Conservation (phyloP, 2,329 filamentous ascomycete species). For the Tolypocladium endophyticum region DNA sequence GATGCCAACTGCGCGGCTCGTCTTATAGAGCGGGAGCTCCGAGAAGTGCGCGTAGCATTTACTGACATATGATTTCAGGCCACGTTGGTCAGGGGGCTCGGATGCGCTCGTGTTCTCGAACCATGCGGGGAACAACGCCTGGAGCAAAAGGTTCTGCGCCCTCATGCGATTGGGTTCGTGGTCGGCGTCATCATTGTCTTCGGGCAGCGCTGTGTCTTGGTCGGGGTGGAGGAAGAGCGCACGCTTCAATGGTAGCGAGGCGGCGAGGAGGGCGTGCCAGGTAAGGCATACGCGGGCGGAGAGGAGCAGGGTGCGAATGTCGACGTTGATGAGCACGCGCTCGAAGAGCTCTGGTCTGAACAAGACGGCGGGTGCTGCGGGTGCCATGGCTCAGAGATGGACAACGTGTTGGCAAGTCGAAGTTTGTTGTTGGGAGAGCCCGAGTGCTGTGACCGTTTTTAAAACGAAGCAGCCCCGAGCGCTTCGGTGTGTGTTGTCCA, state of each 20-base stretch:
- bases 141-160: neutral
- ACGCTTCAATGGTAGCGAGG: neutral
- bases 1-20: neutral
- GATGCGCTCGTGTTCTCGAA: neutral
- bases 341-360: neutral
- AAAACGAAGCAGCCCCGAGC: too few relatives aligned
- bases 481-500: too few relatives aligned
- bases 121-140: neutral
- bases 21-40: neutral
- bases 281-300: neutral
- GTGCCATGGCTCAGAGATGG: neutral
- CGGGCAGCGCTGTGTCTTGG: neutral
- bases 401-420: neutral
- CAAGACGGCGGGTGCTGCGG: neutral
- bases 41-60: neutral
- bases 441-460: too few relatives aligned
- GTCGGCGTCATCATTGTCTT: neutral
- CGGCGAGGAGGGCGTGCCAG: neutral
- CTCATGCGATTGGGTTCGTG: neutral
- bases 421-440: neutral
- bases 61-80: too few relatives aligned
- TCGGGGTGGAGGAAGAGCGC: neutral
- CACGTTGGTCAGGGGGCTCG: neutral
- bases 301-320: neutral
- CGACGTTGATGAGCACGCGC: neutral